A percentile compares a stretch with the other conserved stretches of the same genome.
phyloP scores from a whole-genome alignment of 1,284 basidiomycete genomes.

The Schizophyllum amplum region DNA sequence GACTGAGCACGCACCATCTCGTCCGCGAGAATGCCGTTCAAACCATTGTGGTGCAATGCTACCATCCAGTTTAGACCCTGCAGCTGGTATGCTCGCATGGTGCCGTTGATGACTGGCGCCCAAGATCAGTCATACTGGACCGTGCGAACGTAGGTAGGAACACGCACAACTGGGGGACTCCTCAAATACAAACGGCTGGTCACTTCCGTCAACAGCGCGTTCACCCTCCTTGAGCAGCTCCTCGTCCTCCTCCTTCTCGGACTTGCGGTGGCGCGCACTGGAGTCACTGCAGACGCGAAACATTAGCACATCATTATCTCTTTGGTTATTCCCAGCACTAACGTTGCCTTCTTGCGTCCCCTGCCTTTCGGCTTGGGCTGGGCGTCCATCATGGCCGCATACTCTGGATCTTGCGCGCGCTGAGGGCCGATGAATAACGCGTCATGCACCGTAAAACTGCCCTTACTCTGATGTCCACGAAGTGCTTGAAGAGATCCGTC shows the following conservation, averaged over 20 bases:
- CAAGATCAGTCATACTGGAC: conserved; percentile 2
- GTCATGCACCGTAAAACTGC: neutral
- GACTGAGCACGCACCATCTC: conserved; percentile 65
- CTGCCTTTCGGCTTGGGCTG: conserved; percentile 76
- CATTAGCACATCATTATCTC: conserved; percentile 1
- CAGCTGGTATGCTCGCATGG: conserved; percentile 91
- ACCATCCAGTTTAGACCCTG: conserved; percentile 99
- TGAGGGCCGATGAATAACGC: conserved; percentile 21
- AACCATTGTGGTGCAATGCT: conserved; percentile 84
- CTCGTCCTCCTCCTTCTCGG: conserved; percentile 97
- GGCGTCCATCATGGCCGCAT: conserved; percentile 82
- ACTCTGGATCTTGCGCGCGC: conserved; percentile 90
- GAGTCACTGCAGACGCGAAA: conserved; percentile 42
- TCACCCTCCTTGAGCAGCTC: conserved; percentile 87
- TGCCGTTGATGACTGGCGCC: conserved; percentile 71
- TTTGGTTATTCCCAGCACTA: conserved; percentile 22
- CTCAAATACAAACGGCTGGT: conserved; percentile 88
- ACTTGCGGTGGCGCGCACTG: conserved; percentile 83
- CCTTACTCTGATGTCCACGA: conserved; percentile 84
- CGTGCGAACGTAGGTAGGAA: neutral
- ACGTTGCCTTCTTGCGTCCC: conserved; percentile 74
- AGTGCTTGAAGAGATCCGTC: conserved; percentile 94
- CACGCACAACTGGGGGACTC: conserved; percentile 77
- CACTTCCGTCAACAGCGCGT: conserved; percentile 70
- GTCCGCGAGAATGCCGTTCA: conserved; percentile 91